Conservation (phyloP, 2,329 filamentous ascomycete genomes). For the Ustulina deusta region DNA sequence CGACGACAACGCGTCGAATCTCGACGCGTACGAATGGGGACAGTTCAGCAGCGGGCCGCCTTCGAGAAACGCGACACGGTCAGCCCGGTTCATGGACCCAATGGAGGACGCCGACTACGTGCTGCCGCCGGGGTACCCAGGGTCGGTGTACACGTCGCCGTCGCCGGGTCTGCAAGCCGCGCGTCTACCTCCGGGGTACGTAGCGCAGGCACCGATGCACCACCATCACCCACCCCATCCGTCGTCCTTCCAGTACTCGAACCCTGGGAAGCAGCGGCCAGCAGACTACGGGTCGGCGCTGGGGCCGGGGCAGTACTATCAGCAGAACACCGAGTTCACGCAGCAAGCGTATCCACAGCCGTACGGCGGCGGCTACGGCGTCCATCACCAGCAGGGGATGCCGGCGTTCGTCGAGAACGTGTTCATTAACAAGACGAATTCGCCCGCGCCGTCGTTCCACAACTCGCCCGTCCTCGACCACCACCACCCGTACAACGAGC, state of each 20-base stretch:
- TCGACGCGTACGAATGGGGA: conserved; percentile 55
- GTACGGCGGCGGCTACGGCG: conserved; percentile 32
- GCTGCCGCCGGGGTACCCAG: conserved; percentile 39
- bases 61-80: conserved; percentile 50
- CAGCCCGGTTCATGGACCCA: conserved; percentile 51
- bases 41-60: conserved; percentile 43
- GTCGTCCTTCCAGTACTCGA: conserved; percentile 53
- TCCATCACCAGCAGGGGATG: conserved; percentile 27
- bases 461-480: conserved; percentile 39
- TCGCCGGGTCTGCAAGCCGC: conserved; percentile 34
- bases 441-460: conserved; percentile 40
- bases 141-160: conserved; percentile 35
- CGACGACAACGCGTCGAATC: conserved; percentile 56
- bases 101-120: conserved; percentile 52
- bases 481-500: conserved; percentile 51
- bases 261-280: conserved; percentile 55
- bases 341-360: conserved; percentile 39
- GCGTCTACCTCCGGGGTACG: conserved; percentile 36
- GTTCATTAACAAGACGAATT: conserved; percentile 45
- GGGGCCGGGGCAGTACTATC: conserved; percentile 53
- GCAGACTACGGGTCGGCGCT: conserved; percentile 53
- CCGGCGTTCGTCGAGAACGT: conserved; percentile 41
- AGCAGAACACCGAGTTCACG: conserved; percentile 49
- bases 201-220: conserved; percentile 32
- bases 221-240: conserved; percentile 42